Conservation (phyloP, 2,329 filamentous ascomycete species). For the Ophiostoma triangulosporum region DNA sequence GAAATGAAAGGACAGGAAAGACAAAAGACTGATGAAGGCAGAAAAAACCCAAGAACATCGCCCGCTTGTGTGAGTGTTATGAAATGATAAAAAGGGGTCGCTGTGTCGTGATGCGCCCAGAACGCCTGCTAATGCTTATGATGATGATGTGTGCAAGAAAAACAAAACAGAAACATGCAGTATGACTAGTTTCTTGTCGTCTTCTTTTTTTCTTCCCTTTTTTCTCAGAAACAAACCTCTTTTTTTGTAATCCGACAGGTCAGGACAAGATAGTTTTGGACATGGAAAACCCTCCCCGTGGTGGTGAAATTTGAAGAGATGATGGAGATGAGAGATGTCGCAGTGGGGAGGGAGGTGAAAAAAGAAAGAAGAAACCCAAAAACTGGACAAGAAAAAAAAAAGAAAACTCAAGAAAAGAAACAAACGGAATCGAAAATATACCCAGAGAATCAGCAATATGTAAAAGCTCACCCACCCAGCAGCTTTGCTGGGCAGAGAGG, state of each 20-base stretch:
- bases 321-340: not conserved
- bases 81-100: not conserved
- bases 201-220: slow-evolving; percentile 7
- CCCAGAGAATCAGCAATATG: slow-evolving; percentile 9
- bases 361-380: slow-evolving; percentile 8
- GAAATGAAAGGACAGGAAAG: not conserved
- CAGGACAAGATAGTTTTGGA: slow-evolving; percentile 11
- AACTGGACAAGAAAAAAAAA: not conserved
- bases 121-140: slow-evolving; percentile 16
- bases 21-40: not conserved
- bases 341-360: not conserved
- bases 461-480: slow-evolving; percentile 10
- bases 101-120: slow-evolving; percentile 2
- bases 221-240: slow-evolving; percentile 8
- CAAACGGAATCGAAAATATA: slow-evolving; percentile 4
- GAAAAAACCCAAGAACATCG: not conserved
- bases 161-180: slow-evolving; percentile 15
- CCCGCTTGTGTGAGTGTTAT: not conserved
- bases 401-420: slow-evolving; percentile 6
- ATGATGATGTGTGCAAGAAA: slow-evolving; percentile 5
- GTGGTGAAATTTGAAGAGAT: not conserved
- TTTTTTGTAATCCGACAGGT: slow-evolving; percentile 17
- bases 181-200: slow-evolving; percentile 15
- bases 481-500: slow-evolving; percentile 5
- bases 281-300: not conserved